Evolutionary conservation across 768 basidiomycete genomes (phyloP).

Genomic region (Lactarius quietus): DNA sequence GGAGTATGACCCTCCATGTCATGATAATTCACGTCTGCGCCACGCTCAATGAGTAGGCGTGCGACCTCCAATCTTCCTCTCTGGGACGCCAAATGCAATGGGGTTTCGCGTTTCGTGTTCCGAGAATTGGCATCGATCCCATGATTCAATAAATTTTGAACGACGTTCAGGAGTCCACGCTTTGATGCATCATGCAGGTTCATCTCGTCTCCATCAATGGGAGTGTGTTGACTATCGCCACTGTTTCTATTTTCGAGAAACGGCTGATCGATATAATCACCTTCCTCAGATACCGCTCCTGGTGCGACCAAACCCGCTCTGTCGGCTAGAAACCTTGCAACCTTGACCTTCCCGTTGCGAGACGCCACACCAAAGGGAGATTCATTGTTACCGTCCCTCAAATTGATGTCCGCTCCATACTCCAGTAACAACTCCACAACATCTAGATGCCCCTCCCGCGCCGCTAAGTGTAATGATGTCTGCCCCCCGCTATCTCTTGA

Average conservation of each 20-base stretch:
- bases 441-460: neutral
- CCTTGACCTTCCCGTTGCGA: neutral
- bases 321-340: neutral
- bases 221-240: neutral
- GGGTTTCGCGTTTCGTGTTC: neutral
- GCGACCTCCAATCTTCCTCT: neutral
- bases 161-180: neutral
- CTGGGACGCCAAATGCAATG: neutral
- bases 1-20: neutral
- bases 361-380: neutral
- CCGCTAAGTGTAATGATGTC: neutral
- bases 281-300: neutral
- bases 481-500: neutral
- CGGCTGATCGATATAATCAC: neutral
- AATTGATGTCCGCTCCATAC: neutral
- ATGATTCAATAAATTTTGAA: neutral
- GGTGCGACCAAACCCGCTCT: neutral
- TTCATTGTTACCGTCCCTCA: neutral
- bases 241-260: neutral
- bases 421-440: slow-evolving; percentile 3
- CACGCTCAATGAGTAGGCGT: neutral
- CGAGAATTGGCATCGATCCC: neutral
- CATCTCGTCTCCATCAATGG: neutral
- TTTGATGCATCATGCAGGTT: neutral
- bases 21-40: neutral